phyloP scores from a whole-genome alignment of 768 basidiomycete genomes.

The Mycena venus region DNA sequence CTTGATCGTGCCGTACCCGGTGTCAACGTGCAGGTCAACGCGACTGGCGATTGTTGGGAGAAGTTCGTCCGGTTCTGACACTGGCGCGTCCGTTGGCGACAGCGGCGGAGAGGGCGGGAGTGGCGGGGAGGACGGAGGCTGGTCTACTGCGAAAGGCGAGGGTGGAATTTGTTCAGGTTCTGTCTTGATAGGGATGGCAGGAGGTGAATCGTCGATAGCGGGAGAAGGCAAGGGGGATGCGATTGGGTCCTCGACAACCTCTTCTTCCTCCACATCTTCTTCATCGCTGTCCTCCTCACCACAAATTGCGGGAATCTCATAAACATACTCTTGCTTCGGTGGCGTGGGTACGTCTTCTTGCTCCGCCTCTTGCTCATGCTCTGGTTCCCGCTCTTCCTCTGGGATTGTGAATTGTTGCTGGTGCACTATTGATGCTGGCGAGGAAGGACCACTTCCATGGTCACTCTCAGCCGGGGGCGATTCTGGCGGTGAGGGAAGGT shows the following conservation, averaged over 20 bases:
- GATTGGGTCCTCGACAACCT: neutral
- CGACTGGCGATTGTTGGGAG: neutral
- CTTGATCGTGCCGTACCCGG: neutral
- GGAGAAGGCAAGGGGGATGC: neutral
- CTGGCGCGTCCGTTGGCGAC: neutral
- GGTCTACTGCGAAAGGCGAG: neutral
- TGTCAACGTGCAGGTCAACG: neutral
- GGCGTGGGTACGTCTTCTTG: neutral
- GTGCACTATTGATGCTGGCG: neutral
- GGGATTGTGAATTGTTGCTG: neutral
- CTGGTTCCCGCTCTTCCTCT: too few relatives aligned
- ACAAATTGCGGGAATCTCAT: neutral
- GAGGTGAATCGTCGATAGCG: neutral
- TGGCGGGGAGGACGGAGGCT: neutral
- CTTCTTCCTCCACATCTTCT: neutral
- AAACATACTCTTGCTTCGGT: neutral
- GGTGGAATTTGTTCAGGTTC: neutral
- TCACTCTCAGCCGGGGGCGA: neutral
- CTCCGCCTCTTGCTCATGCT: neutral
- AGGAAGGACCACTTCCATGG: neutral
- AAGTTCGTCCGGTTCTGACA: neutral
- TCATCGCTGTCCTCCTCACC: neutral
- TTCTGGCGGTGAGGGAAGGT: constrained; percentile 1
- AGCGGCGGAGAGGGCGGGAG: constrained; percentile 4
- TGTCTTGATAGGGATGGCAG: neutral